A percentile compares a stretch with the other conserved stretches of the same genome.
Conservation (phyloP, 192 early-diverging fungal genomes). For the Dissophora ornata region DNA sequence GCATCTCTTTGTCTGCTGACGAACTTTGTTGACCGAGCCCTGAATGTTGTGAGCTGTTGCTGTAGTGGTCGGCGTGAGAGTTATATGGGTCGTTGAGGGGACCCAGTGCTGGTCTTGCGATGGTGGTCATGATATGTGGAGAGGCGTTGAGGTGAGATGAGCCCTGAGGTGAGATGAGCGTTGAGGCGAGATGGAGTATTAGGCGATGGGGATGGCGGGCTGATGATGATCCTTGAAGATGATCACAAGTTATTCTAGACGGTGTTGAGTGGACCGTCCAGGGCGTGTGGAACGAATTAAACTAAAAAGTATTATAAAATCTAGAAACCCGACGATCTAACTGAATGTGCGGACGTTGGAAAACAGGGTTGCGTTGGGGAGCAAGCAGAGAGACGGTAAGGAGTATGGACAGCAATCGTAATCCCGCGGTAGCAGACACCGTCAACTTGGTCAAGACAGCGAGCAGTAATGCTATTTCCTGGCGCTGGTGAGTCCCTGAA, state of each 20-base stretch:
- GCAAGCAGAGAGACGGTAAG: background rate
- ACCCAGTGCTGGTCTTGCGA: slow-evolving; percentile 2
- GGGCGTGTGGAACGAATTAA: background rate
- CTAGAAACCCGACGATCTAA: background rate
- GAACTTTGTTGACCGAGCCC: slow-evolving; percentile 8
- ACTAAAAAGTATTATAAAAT: too few relatives aligned
- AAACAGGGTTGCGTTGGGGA: slow-evolving; percentile 3
- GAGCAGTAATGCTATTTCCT: too few relatives aligned
- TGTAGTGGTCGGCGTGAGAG: background rate
- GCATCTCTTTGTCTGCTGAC: too few relatives aligned
- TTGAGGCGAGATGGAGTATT: background rate
- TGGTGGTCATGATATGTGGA: background rate
- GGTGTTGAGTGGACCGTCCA: background rate
- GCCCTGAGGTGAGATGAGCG: background rate
- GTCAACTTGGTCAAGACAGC: too few relatives aligned
- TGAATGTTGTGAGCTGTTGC: slow-evolving; percentile 7
- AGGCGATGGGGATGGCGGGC: background rate
- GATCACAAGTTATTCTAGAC: too few relatives aligned
- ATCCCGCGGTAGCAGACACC: too few relatives aligned
- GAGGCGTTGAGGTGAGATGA: too few relatives aligned
- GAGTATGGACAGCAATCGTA: too few relatives aligned
- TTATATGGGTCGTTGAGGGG: slow-evolving; percentile 5
- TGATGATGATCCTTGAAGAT: background rate
- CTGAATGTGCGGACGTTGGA: slow-evolving; percentile 2
- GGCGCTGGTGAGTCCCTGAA: too few relatives aligned